Percentiles rank a stretch among this genome's conserved stretches.
phyloP scores from a whole-genome alignment of 495 filamentous ascomycete species.

The Cryomyces minteri region DNA sequence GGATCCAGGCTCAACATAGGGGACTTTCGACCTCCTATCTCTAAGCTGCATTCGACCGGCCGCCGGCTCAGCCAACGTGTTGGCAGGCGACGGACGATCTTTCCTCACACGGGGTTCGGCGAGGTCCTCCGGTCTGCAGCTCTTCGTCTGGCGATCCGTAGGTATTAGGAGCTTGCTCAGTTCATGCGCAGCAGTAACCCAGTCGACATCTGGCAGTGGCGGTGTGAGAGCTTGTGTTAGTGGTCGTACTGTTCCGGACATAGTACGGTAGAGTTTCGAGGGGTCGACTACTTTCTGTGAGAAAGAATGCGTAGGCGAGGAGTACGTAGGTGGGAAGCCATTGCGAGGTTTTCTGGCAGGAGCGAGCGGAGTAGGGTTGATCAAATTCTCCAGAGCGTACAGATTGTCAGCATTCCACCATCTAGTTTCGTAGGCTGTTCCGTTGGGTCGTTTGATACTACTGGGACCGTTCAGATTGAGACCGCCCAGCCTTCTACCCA shows the following conservation, averaged over 20 bases:
- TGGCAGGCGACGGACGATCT: slow-evolving; percentile 37
- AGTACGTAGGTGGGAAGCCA: slow-evolving; percentile 42
- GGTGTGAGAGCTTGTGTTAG: slow-evolving; percentile 29
- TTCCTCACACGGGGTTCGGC: slow-evolving; percentile 31
- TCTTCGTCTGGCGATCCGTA: slow-evolving; percentile 44
- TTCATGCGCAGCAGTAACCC: slow-evolving; percentile 67
- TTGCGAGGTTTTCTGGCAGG: slow-evolving; percentile 32
- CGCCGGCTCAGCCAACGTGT: slow-evolving; percentile 19
- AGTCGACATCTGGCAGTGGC: slow-evolving; percentile 59
- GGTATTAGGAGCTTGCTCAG: slow-evolving; percentile 72
- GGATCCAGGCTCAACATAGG: slow-evolving; percentile 27
- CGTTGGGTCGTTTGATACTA: neutral
- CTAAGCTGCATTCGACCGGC: slow-evolving; percentile 51
- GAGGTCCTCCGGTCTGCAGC: slow-evolving; percentile 59
- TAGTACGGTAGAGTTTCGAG: slow-evolving; percentile 32
- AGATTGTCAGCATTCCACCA: slow-evolving; percentile 65
- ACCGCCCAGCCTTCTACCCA: slow-evolving; percentile 27
- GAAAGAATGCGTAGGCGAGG: slow-evolving; percentile 60
- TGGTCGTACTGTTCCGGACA: slow-evolving; percentile 17
- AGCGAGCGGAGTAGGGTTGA: slow-evolving; percentile 27
- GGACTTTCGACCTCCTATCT: slow-evolving; percentile 42
- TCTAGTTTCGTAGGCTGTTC: slow-evolving; percentile 33
- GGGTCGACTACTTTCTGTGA: slow-evolving; percentile 51
- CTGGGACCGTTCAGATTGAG: slow-evolving; percentile 1
- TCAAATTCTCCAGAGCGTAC: slow-evolving; percentile 41